Evolutionary conservation across 2,329 filamentous ascomycete species (phyloP).

Genomic region (Cercospora janseana): DNA sequence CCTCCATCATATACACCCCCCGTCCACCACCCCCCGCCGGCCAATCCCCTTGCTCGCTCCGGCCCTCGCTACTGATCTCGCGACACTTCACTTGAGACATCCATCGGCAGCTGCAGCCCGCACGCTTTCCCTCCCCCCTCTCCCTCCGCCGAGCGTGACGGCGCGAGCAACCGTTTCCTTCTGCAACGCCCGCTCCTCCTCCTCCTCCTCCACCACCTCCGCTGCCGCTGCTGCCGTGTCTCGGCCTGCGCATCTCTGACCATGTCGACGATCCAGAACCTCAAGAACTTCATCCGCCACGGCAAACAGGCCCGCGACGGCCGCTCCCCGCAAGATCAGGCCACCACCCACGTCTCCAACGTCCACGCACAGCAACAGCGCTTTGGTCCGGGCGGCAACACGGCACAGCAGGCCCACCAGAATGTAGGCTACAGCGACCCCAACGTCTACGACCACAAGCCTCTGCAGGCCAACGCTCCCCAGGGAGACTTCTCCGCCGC

Average conservation of each 20-base stretch:
- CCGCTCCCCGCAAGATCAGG: conserved; percentile 58
- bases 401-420: conserved; percentile 28
- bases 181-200: too few species aligned
- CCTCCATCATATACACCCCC: not conserved
- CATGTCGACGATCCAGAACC: conserved; percentile 81
- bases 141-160: too few species aligned
- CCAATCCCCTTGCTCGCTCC: not conserved
- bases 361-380: conserved; percentile 64
- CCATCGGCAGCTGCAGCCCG: too few species aligned
- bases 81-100: too few species aligned
- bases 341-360: conserved; percentile 61
- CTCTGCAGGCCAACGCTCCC: conserved; percentile 47
- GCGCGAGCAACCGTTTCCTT: too few species aligned
- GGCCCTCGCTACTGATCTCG: not conserved
- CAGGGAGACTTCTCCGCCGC: conserved; percentile 62
- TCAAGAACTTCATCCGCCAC: conserved; percentile 98
- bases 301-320: conserved; percentile 85
- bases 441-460: conserved; percentile 59
- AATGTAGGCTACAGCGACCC: conserved; percentile 58
- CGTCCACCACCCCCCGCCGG: not conserved
- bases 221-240: not conserved
- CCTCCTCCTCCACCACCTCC: not conserved
- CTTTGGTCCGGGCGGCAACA: conserved; percentile 48
- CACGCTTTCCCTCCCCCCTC: too few species aligned
- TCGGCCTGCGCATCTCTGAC: conserved; percentile 25